A percentile compares a stretch with the other conserved stretches of the same genome.
These are phyloP conservation scores for Aspergillus vadensis DNA, from an alignment of 2,329 filamentous ascomycete species.

Conservation along the genomic window DNA sequence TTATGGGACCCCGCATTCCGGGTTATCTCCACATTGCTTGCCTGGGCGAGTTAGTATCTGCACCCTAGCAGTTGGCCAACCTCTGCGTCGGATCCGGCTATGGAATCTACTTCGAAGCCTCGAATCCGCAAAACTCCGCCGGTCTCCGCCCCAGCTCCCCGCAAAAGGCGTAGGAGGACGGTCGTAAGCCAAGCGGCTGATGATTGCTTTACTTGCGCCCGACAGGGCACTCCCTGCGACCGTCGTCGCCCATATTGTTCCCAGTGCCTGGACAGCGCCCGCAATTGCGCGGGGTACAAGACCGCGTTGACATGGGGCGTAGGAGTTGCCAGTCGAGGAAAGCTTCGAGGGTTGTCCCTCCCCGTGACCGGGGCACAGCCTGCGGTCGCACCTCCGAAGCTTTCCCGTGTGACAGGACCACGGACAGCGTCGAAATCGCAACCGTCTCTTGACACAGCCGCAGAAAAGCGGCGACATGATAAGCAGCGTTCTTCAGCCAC, in stretches of 20 bases:
- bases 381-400: constrained; percentile 27
- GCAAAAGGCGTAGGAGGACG: constrained; percentile 80
- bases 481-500: background rate
- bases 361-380: constrained; percentile 56
- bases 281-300: constrained; percentile 94
- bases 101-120: constrained; percentile 26
- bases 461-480: background rate
- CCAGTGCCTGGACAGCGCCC: constrained; percentile 86
- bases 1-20: constrained; percentile 25
- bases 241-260: constrained; percentile 91
- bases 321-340: constrained; percentile 91
- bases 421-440: background rate
- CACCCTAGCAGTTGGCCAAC: background rate
- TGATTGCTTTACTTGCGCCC: constrained; percentile 92
- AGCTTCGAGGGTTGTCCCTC: constrained; percentile 84
- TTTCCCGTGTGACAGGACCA: constrained; percentile 7
- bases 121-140: constrained; percentile 29
- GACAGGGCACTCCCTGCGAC: constrained; percentile 82
- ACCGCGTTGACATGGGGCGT: constrained; percentile 96
- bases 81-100: constrained; percentile 10
- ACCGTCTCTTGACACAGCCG: background rate
- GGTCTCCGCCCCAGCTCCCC: constrained; percentile 35
- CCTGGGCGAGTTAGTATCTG: background rate
- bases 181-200: constrained; percentile 86
- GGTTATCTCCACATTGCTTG: constrained; percentile 20